Percentiles rank a stretch among this genome's conserved stretches.
These are phyloP conservation scores for Ophiobolus disseminans DNA, from an alignment of 2,329 filamentous ascomycete species.

Conservation along the genomic window DNA sequence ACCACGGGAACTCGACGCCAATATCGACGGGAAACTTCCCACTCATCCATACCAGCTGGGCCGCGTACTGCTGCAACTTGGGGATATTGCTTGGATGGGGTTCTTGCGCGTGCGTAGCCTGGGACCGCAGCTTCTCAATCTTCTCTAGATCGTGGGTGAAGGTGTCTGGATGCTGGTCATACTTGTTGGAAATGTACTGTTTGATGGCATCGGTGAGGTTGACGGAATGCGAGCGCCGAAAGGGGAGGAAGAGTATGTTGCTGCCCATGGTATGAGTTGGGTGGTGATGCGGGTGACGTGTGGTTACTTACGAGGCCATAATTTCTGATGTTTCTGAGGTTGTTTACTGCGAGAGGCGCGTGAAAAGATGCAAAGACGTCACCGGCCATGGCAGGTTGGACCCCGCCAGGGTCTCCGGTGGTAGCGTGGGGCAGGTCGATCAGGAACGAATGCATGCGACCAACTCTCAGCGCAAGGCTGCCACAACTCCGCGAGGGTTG, in stretches of 20 bases:
- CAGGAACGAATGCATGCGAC: slow-evolving; percentile 1
- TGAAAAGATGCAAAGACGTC: slow-evolving; percentile 36
- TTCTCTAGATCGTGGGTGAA: slow-evolving; percentile 87
- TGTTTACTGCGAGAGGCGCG: slow-evolving; percentile 15
- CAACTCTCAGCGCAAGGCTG: not conserved
- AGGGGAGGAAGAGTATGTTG: slow-evolving; percentile 80
- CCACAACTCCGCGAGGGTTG: not conserved
- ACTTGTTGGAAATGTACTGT: slow-evolving; percentile 96
- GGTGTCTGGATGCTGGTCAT: slow-evolving; percentile 98
- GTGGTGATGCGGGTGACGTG: not conserved
- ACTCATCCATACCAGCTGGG: slow-evolving; percentile 89
- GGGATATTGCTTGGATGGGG: slow-evolving; percentile 84
- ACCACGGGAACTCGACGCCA: slow-evolving; percentile 96
- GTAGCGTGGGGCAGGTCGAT: not conserved
- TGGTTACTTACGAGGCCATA: slow-evolving; percentile 39
- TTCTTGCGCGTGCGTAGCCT: slow-evolving; percentile 89
- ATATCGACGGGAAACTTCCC: slow-evolving; percentile 98
- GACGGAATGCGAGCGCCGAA: slow-evolving; percentile 82
- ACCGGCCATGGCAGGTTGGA: slow-evolving; percentile 17
- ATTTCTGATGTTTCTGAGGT: not conserved
- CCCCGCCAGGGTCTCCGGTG: slow-evolving; percentile 14
- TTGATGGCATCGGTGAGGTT: slow-evolving; percentile 83
- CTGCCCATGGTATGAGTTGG: slow-evolving; percentile 33
- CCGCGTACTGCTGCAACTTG: slow-evolving; percentile 90
- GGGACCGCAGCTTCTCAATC: slow-evolving; percentile 81